A percentile compares a stretch with the other conserved stretches of the same genome.
These are phyloP conservation scores for Peziza echinospora DNA, from an alignment of 495 filamentous ascomycete genomes.

Conservation along the genomic window DNA sequence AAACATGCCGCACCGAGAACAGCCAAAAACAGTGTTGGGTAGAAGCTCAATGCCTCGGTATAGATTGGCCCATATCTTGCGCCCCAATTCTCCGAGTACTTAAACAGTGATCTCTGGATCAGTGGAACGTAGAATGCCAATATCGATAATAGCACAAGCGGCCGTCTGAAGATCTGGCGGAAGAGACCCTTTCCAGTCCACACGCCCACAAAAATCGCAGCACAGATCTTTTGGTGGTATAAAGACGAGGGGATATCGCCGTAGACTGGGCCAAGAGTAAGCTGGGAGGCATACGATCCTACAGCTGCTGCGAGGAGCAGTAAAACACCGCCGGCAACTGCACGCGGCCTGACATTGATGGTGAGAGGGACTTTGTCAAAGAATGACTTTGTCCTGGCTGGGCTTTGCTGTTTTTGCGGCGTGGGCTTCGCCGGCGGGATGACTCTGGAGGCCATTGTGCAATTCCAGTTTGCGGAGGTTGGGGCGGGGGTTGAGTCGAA, in stretches of 20 bases:
- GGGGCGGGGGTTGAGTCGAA: no score
- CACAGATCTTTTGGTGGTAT: conserved; percentile 46
- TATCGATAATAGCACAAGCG: conserved; percentile 35
- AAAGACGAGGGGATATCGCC: conserved; percentile 52
- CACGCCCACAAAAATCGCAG: conserved; percentile 37
- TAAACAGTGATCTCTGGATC: conserved; percentile 44
- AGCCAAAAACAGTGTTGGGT: conserved; percentile 49
- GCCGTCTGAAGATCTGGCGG: conserved; percentile 22
- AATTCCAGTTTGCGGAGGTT: no score
- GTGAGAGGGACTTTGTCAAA: background rate
- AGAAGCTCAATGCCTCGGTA: conserved; percentile 47
- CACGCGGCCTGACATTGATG: background rate
- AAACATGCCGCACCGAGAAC: conserved; percentile 35
- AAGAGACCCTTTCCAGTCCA: conserved; percentile 36
- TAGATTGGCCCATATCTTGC: conserved; percentile 48
- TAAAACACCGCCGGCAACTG: conserved; percentile 12
- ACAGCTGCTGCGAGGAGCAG: conserved; percentile 49
- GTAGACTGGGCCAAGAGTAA: conserved; percentile 65
- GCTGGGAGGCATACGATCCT: conserved; percentile 50
- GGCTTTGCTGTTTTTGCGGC: background rate
- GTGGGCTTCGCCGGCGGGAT: no score
- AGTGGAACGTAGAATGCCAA: conserved; percentile 53
- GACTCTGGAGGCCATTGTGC: no score
- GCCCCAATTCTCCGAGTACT: conserved; percentile 40
- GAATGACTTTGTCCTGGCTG: background rate